Conservation (phyloP, 768 basidiomycete genomes). For the Postia placenta region DNA sequence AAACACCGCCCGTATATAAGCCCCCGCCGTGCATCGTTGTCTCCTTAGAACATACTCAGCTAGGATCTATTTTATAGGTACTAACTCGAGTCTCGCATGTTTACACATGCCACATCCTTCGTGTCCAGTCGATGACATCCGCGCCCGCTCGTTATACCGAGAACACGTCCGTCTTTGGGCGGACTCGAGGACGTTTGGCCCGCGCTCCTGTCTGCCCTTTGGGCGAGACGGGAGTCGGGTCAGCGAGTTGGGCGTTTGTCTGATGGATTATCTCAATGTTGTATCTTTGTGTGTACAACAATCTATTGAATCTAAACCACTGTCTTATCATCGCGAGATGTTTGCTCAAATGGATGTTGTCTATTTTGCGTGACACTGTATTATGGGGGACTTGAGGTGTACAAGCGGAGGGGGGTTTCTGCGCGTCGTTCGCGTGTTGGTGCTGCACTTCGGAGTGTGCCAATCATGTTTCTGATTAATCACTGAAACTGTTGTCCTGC, state of each 20-base stretch:
- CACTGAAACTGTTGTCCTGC: too few species aligned
- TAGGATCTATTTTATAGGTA: slow-evolving; percentile 26
- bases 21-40: slow-evolving; percentile 9
- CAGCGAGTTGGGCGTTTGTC: slow-evolving; percentile 36
- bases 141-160: slow-evolving; percentile 33
- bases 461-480: too few species aligned
- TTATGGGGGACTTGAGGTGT: too few species aligned
- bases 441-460: too few species aligned
- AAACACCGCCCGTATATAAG: slow-evolving; percentile 11
- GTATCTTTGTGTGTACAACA: not conserved
- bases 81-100: slow-evolving; percentile 42
- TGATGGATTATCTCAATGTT: slow-evolving; percentile 28
- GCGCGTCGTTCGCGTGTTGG: too few species aligned
- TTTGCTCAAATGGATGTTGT: too few species aligned
- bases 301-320: too few species aligned
- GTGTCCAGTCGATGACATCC: slow-evolving; percentile 33
- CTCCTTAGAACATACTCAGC: slow-evolving; percentile 38
- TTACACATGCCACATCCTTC: slow-evolving; percentile 38
- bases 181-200: slow-evolving; percentile 35
- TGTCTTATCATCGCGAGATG: too few species aligned
- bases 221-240: slow-evolving; percentile 20
- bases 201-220: slow-evolving; percentile 14
- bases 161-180: slow-evolving; percentile 26
- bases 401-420: too few species aligned
- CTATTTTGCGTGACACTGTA: too few species aligned